These are phyloP conservation scores for Basidiobolus meristosporus DNA, from an alignment of 371 early-diverging fungal genomes.

Conservation along the genomic window DNA sequence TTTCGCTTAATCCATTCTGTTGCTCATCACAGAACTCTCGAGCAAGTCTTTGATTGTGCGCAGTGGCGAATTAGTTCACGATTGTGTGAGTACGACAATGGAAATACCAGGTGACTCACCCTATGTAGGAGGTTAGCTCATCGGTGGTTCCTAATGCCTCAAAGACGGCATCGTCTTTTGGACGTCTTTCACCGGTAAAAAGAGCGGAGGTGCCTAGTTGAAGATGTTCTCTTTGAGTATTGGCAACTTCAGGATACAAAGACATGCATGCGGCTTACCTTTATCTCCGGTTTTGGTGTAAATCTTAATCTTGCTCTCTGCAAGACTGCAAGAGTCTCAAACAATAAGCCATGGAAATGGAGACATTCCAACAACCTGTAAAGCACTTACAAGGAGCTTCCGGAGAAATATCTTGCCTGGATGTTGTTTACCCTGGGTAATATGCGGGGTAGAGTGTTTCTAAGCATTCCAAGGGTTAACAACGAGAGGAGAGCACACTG, in stretches of 20 bases:
- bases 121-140: conserved; percentile 43
- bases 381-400: too few relatives aligned
- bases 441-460: too few relatives aligned
- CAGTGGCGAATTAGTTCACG: neutral
- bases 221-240: neutral
- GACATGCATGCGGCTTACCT: conserved; percentile 21
- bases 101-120: conserved; percentile 10
- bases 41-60: conserved; percentile 28
- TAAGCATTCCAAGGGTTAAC: too few relatives aligned
- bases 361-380: too few relatives aligned
- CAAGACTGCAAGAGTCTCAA: too few relatives aligned
- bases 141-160: conserved; percentile 78
- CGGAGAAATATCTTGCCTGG: too few relatives aligned
- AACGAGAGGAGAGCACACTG: too few relatives aligned
- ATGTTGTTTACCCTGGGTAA: too few relatives aligned
- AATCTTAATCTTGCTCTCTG: too few relatives aligned
- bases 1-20: conserved; percentile 23
- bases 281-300: conserved; percentile 92
- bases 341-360: too few relatives aligned
- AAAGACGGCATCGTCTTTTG: conserved; percentile 74
- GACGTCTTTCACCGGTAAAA: conserved; percentile 75
- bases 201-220: conserved; percentile 61
- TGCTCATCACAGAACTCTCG: conserved; percentile 38
- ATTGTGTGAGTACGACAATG: neutral
- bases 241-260: neutral